Evolutionary conservation across 163 green algal species (phyloP), one percentile per base, ranked within the genome.

Genomic region (Scenedesmus sp.): DNA sequence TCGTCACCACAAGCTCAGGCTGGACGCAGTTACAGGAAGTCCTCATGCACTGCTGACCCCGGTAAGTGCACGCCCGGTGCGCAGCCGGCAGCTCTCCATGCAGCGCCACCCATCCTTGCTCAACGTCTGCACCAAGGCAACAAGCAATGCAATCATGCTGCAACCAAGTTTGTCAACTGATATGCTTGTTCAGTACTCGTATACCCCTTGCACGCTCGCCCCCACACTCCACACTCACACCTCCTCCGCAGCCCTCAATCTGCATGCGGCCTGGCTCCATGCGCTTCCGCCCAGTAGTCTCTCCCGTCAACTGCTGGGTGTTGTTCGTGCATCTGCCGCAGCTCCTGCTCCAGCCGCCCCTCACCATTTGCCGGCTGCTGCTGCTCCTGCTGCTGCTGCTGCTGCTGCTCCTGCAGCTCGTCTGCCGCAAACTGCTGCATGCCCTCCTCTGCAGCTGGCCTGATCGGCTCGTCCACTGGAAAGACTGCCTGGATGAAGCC

Each of bases 401-500:
- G 55, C 83, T 88, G 81, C 81, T 66, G 81, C 82, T 88, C 54
- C 84, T 89, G 84, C 57, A 66, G 23, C 56, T 91, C 16, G 26
- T 91, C 26, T 55, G 57, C 57, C 46, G 55, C 66, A 54, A 85
- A 79, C 81, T 92, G 87, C 55, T 89, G 81, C 59, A 88, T 77
- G 12, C 62, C 62, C 15, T 52, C 55, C 4, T 87, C 88, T 70
- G 88, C 81, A 82, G 88, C 88, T 52, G 88, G 88, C 54, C 88
- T 52, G 10, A 93, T 87, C 9, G 89, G 89, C 9, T 90, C 82
- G n/a, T 93, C 90, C 55, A 83, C 56, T 66, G 84, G 90, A 66
- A 99, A 98, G 10, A 99, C 91, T 6, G 95, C 96, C 52, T 95
- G 94, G 3, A 99, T 52, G 0, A 98, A 73, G n/a, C 91, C 94